Evolutionary conservation across 148 eudicot genomes (phyloP).

Genomic region (Limonium bicolor): DNA sequence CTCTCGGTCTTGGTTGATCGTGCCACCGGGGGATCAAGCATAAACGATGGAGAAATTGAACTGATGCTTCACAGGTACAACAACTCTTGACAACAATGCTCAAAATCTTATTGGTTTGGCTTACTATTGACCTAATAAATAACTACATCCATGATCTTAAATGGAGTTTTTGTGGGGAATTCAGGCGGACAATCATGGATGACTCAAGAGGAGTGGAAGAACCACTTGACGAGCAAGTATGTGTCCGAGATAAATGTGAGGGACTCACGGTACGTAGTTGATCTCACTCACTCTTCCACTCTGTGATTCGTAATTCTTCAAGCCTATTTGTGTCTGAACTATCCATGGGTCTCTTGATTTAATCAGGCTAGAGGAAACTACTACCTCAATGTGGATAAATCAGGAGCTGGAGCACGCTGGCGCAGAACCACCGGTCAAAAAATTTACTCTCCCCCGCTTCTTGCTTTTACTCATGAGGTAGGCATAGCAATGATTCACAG

Average conservation of each 20-base stretch:
- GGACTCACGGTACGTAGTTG: conserved; percentile 85
- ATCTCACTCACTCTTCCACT: no score
- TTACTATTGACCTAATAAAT: no score
- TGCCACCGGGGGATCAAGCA: conserved; percentile 79
- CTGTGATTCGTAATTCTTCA: no score
- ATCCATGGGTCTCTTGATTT: no score
- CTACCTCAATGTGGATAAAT: conserved; percentile 36
- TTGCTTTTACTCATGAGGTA: conserved; percentile 81
- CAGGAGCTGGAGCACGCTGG: conserved; percentile 73
- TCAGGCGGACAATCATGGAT: conserved; percentile 43
- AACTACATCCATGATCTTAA: no score
- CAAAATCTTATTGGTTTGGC: no score
- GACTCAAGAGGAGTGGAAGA: conserved; percentile 66
- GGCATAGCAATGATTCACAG: neutral
- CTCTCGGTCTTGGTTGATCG: conserved; percentile 86
- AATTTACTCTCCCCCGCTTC: conserved; percentile 68
- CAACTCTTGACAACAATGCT: no score
- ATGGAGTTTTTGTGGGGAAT: no score
- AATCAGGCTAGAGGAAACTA: conserved; percentile 70
- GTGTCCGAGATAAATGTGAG: conserved; percentile 32
- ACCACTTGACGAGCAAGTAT: conserved; percentile 58
- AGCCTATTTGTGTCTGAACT: no score
- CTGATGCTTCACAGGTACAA: conserved; percentile 77
- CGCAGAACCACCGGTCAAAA: conserved; percentile 80
- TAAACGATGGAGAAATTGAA: conserved; percentile 70